A percentile compares a stretch with the other conserved stretches of the same genome.
Conservation (phyloP, 1,284 basidiomycete species). For the Malassezia yamatoensis region DNA sequence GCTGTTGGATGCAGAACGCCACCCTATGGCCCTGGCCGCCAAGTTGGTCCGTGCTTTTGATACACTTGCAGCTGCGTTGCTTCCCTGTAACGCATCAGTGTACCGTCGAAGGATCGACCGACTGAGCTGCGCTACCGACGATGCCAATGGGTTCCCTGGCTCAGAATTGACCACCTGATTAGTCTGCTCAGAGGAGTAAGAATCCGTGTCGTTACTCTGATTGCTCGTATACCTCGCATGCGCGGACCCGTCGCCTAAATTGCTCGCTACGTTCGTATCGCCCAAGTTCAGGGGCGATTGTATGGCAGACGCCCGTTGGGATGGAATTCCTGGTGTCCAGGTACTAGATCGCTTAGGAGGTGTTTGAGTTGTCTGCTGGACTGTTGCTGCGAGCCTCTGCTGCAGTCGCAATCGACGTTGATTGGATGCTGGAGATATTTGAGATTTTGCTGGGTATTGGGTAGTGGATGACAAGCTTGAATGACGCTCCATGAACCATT, state of each 20-base stretch:
- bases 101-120: constrained; percentile 23
- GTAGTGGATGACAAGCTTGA: too few species aligned
- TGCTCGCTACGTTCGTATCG: background rate
- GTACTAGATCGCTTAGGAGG: constrained; percentile 3
- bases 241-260: too few species aligned
- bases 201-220: background rate
- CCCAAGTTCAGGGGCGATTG: background rate
- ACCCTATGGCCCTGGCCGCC: constrained; percentile 35
- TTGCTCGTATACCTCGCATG: too few species aligned
- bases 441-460: background rate
- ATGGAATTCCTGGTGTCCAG: background rate
- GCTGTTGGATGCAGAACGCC: background rate
- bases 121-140: background rate
- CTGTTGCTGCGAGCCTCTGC: constrained; percentile 11
- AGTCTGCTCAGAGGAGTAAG: background rate
- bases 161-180: background rate
- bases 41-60: constrained; percentile 42
- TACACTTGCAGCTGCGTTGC: constrained; percentile 39
- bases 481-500: constrained; percentile 16
- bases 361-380: background rate
- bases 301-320: background rate
- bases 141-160: background rate
- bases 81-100: constrained; percentile 38
- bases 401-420: constrained; percentile 1
- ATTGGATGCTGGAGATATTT: background rate